Percentiles rank a stretch among this genome's conserved stretches.
phyloP scores from a whole-genome alignment of 805 yeast species.

The Limtongozyma cylindracea region DNA sequence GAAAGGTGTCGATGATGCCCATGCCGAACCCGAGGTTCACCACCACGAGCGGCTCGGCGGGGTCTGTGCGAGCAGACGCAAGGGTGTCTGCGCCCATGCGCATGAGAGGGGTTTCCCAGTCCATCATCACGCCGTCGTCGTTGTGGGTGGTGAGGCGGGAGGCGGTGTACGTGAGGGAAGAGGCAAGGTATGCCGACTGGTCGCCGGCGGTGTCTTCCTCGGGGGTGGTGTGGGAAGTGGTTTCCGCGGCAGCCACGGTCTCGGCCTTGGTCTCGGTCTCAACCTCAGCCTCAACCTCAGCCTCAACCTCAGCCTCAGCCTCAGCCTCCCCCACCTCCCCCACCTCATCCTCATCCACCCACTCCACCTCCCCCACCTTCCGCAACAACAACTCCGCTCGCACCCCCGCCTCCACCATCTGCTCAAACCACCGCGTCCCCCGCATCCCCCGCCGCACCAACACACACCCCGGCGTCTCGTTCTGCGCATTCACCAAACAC shows the following conservation, averaged over 20 bases:
- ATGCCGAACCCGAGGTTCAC: constrained; percentile 87
- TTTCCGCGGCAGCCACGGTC: constrained; percentile 1
- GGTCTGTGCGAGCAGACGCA: too few species aligned
- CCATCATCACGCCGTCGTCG: constrained; percentile 92
- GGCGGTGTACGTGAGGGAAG: constrained; percentile 43
- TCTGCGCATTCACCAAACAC: constrained; percentile 49
- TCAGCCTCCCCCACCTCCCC: constrained; percentile 5
- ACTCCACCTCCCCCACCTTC: constrained; percentile 40
- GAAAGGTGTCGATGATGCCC: constrained; percentile 81
- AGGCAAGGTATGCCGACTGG: constrained; percentile 35
- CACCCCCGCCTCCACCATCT: constrained; percentile 65
- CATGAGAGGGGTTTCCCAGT: constrained; percentile 81
- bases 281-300: constrained; percentile 1
- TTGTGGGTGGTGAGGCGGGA: constrained; percentile 49
- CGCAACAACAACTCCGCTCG: constrained; percentile 67
- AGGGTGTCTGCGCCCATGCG: constrained; percentile 15
- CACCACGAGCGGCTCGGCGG: constrained; percentile 19
- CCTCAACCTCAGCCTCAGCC: constrained; percentile 1
- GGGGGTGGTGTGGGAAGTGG: constrained; percentile 1
- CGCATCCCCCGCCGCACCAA: constrained; percentile 23
- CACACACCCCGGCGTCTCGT: constrained; percentile 72
- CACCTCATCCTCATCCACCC: constrained; percentile 16
- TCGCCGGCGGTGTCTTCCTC: constrained; percentile 28
- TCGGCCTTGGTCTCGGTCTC: background rate
- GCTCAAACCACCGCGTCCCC: constrained; percentile 13